Evolutionary conservation across 495 filamentous ascomycete genomes (phyloP).

Genomic region (Lineolata rhizophorae): DNA sequence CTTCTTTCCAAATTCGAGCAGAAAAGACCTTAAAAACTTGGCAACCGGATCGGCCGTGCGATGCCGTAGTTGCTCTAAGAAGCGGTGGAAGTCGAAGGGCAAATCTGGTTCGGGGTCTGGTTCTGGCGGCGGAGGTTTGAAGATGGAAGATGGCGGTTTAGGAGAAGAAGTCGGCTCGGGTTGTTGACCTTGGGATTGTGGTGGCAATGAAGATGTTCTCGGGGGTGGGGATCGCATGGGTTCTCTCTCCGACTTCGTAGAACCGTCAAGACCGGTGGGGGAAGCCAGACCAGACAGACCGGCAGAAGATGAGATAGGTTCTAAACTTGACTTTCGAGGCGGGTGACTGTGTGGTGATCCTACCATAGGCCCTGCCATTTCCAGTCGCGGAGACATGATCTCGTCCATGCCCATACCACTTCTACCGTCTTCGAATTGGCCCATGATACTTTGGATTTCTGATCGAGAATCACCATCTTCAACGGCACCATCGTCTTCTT

Average conservation of each 20-base stretch:
- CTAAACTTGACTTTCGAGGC: constrained; percentile 65
- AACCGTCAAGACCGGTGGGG: too few species aligned
- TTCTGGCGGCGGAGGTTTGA: constrained; percentile 51
- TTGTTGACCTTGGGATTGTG: constrained; percentile 18
- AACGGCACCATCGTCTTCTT: constrained; percentile 26
- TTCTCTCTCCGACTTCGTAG: background rate
- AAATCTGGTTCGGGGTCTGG: constrained; percentile 79
- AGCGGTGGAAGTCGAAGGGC: constrained; percentile 95
- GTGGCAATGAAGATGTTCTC: constrained; percentile 12
- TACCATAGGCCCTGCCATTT: constrained; percentile 47
- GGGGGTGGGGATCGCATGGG: constrained; percentile 8
- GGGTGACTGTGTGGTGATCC: constrained; percentile 44
- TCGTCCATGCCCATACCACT: constrained; percentile 45
- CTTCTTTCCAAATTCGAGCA: constrained; percentile 86
- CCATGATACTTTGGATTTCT: constrained; percentile 94
- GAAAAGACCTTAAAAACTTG: constrained; percentile 81
- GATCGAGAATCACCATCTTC: constrained; percentile 47
- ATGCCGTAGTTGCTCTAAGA: constrained; percentile 85
- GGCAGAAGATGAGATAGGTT: constrained; percentile 38
- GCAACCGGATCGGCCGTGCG: constrained; percentile 92
- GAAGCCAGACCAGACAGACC: too few species aligned
- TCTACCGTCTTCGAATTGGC: constrained; percentile 35
- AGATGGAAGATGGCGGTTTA: constrained; percentile 30
- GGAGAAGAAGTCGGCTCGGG: constrained; percentile 23
- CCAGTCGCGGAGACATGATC: constrained; percentile 63